Evolutionary conservation across 2,329 filamentous ascomycete genomes (phyloP).

Genomic region (Hymenoscyphus linearis): DNA sequence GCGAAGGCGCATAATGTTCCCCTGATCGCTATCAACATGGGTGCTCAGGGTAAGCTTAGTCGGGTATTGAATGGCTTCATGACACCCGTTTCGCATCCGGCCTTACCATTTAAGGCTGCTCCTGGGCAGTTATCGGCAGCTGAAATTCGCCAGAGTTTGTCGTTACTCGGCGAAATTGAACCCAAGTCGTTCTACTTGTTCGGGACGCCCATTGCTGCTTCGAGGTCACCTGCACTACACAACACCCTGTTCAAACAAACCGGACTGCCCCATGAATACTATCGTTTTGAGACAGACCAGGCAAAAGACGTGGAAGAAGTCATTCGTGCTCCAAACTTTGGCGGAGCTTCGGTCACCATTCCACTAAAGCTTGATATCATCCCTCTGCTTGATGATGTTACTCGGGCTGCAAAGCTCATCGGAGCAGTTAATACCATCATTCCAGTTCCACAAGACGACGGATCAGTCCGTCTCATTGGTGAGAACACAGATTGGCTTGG

Average conservation of each 20-base stretch:
- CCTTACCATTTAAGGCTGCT: conserved; percentile 86
- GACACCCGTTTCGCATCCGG: conserved; percentile 88
- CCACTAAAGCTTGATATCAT: conserved; percentile 90
- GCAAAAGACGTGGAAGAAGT: conserved; percentile 55
- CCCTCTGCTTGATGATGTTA: conserved; percentile 71
- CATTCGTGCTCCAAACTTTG: conserved; percentile 70
- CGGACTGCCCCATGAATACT: conserved; percentile 83
- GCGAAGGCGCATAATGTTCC: conserved; percentile 69
- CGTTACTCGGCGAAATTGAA: conserved; percentile 73
- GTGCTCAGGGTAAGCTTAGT: conserved; percentile 77
- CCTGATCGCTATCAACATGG: conserved; percentile 96
- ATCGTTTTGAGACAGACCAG: conserved; percentile 66
- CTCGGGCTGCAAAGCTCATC: conserved; percentile 72
- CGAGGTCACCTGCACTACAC: conserved; percentile 82
- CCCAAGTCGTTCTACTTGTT: conserved; percentile 80
- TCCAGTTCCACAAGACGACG: conserved; percentile 41
- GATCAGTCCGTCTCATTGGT: conserved; percentile 56
- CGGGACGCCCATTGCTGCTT: conserved; percentile 76
- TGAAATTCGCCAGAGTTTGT: conserved; percentile 76
- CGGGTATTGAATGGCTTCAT: conserved; percentile 88
- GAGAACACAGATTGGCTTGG: conserved; percentile 96
- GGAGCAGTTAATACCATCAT: conserved; percentile 95
- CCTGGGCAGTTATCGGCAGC: conserved; percentile 87
- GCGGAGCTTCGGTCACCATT: conserved; percentile 92
- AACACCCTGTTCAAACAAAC: conserved; percentile 73